phyloP scores from a whole-genome alignment of 768 basidiomycete genomes.

The Auriscalpium vulgare region DNA sequence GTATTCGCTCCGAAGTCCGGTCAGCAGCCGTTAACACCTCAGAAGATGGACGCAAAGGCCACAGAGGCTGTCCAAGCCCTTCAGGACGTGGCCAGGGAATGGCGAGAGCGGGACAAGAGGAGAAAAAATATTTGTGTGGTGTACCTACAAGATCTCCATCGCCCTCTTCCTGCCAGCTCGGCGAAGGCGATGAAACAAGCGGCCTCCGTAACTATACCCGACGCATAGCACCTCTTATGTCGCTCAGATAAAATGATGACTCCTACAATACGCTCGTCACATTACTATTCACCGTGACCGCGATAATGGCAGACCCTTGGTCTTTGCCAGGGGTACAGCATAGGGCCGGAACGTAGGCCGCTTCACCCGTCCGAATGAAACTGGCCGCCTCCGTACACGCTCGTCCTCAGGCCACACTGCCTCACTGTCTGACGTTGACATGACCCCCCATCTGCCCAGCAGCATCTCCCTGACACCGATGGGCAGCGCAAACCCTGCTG shows the following conservation, averaged over 20 bases:
- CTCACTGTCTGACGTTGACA: background rate
- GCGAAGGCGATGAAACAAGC: background rate
- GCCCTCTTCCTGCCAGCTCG: conserved; percentile 9
- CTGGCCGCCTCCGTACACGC: background rate
- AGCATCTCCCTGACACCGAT: conserved; percentile 4
- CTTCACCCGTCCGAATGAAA: background rate
- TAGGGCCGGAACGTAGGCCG: conserved; percentile 1
- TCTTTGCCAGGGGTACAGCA: conserved; percentile 14
- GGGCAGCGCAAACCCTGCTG: conserved; percentile 7
- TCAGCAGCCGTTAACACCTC: conserved; percentile 3
- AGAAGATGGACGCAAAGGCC: conserved; percentile 11
- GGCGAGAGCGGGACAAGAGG: conserved; percentile 9
- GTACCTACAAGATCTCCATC: conserved; percentile 8
- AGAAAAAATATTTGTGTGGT: conserved; percentile 1
- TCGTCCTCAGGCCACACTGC: background rate
- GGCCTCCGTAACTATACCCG: background rate
- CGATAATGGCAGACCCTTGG: conserved; percentile 13
- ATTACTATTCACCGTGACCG: background rate
- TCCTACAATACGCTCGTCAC: background rate
- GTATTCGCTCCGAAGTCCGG: conserved; percentile 21
- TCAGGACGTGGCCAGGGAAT: conserved; percentile 18
- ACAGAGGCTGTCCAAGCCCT: conserved; percentile 12
- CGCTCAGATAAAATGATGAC: background rate
- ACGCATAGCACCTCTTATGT: background rate
- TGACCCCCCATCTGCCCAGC: conserved; percentile 3